These are phyloP conservation scores for Colletotrichum liaoningense DNA, from an alignment of 2,329 filamentous ascomycete species.

Conservation along the genomic window DNA sequence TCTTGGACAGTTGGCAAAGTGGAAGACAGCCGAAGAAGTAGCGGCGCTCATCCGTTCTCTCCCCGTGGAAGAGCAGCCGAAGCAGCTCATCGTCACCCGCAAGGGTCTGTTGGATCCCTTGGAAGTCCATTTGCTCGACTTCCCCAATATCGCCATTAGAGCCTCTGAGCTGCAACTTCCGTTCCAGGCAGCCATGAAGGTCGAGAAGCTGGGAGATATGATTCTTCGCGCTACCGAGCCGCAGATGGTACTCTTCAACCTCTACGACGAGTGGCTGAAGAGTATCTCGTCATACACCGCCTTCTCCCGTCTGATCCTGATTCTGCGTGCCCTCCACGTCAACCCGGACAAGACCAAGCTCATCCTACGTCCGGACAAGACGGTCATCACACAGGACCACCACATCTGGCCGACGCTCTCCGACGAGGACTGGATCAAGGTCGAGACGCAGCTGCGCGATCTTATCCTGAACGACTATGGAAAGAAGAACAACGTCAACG, in stretches of 20 bases:
- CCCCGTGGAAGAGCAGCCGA: constrained; percentile 97
- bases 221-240: constrained; percentile 96
- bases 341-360: constrained; percentile 99
- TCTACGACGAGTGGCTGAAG: constrained; percentile 99
- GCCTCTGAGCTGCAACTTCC: constrained; percentile 96
- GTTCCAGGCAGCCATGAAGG: constrained; percentile 99
- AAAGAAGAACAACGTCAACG: constrained; percentile 99
- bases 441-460: constrained; percentile 96
- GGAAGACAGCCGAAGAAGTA: constrained; percentile 99
- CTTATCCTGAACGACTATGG: constrained; percentile 98
- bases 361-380: constrained; percentile 94
- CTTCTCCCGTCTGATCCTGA: constrained; percentile 94
- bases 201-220: constrained; percentile 99
- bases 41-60: constrained; percentile 95
- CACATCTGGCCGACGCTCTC: constrained; percentile 97
- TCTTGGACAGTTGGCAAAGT: constrained; percentile 97
- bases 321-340: constrained; percentile 93
- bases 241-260: constrained; percentile 99
- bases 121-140: constrained; percentile 96
- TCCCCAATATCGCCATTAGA: constrained; percentile 98
- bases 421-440: constrained; percentile 99
- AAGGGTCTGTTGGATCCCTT: constrained; percentile 97
- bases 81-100: constrained; percentile 97
- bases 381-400: constrained; percentile 96
- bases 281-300: constrained; percentile 98